Evolutionary conservation across 495 filamentous ascomycete genomes (phyloP), one percentile per base, ranked within the genome.

Genomic region (Xylaria nigripes): DNA sequence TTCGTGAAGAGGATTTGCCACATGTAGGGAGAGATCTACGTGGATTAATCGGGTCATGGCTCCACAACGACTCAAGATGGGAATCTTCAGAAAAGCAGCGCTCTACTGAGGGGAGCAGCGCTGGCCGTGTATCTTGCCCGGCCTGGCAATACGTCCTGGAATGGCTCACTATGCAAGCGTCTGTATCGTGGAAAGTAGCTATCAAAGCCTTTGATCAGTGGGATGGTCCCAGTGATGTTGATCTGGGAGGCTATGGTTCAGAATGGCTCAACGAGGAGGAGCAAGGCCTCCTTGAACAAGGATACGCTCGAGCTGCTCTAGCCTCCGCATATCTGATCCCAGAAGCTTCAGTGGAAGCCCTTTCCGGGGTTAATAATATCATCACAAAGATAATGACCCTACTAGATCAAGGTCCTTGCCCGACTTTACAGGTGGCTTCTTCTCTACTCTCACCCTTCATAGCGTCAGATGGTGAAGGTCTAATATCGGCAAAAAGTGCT

Each of bases 111-210:
- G 0, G 64, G 6, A 55, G 15, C 6, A 48, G 38, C 7, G 22
- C 48, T 41, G 32, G 63, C 36, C 58, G 50, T 0, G 29, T 19
- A 22, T 54, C 66, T 27, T 77, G 68, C 48, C 69, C 70, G 6
- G 86, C 77, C n/a, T 96, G 89, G 89, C 79, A 90, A 53, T 75
- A 80, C 55, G 82, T 91, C 10, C 86, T 92, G 52, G 73, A 84
- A 54, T 95, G 90, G 90, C 72, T 95, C n/a, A 70, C 59, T 3
- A 48, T 48, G 1, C 71, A 75, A 43, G 73, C 89, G 6, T 76
- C 78, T 6, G 82, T 77, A 25, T 82, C 82, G 8, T 77, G 72
- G 71, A 70, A 64, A 36, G 71, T 76, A 50, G 81, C 82, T 25
- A 78, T 85, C 3, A 73, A 70, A 47, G 84, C 81, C 9, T 76